Conservation (phyloP, 2,329 filamentous ascomycete species). For the Stachybotrys elegans region DNA sequence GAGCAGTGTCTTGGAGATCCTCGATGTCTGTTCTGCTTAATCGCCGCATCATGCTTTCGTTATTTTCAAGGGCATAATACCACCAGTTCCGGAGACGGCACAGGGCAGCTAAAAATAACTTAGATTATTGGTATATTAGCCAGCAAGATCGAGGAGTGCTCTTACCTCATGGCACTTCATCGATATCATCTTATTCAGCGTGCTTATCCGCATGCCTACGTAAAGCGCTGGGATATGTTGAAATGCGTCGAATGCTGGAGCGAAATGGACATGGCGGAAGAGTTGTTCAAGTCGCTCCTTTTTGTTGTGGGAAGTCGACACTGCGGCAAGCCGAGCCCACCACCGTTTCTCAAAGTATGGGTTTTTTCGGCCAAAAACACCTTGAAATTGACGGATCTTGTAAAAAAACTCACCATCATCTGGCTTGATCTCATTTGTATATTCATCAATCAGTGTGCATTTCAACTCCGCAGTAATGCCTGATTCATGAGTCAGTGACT, state of each 20-base stretch:
- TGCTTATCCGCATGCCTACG: conserved; percentile 23
- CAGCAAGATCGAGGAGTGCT: not conserved
- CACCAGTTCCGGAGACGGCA: not conserved
- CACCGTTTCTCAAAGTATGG: conserved; percentile 14
- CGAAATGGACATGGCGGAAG: conserved; percentile 16
- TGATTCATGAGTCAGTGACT: conserved; percentile 4
- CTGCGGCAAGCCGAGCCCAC: conserved; percentile 18
- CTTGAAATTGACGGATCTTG: conserved; percentile 16
- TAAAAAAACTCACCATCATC: conserved; percentile 12
- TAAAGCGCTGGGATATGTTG: conserved; percentile 24
- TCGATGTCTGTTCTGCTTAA: not conserved
- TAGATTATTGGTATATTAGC: not conserved
- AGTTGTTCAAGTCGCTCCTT: conserved; percentile 18
- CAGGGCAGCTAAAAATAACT: not conserved
- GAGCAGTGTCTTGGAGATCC: not conserved
- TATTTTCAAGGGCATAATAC: not conserved
- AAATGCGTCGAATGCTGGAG: conserved; percentile 24
- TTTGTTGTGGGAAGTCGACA: conserved; percentile 13
- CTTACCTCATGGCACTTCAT: conserved; percentile 20
- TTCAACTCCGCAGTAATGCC: conserved; percentile 9
- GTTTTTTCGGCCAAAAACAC: conserved; percentile 8
- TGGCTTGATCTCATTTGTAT: conserved; percentile 9
- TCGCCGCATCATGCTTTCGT: not conserved
- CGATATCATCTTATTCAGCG: conserved; percentile 10
- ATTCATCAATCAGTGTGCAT: conserved; percentile 9